Evolutionary conservation across 2,329 filamentous ascomycete species (phyloP).

Genomic region (Westerdykella aurantiaca): DNA sequence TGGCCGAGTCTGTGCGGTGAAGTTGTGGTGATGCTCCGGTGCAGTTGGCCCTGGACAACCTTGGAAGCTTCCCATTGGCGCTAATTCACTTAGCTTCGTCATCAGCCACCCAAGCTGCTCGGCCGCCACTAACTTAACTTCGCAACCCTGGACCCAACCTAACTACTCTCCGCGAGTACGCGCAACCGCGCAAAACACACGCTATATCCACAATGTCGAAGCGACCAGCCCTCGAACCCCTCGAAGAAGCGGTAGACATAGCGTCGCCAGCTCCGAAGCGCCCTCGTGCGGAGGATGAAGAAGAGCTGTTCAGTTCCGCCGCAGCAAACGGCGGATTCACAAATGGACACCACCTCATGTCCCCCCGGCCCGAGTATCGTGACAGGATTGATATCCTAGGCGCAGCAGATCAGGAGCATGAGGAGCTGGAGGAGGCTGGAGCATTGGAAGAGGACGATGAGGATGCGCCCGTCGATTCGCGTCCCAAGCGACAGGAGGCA

Average conservation of each 20-base stretch:
- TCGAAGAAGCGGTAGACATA: constrained; percentile 37
- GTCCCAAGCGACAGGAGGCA: constrained; percentile 63
- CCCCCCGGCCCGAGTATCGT: constrained; percentile 19
- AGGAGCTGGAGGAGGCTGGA: constrained; percentile 34
- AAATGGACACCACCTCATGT: constrained; percentile 30
- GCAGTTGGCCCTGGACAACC: too few relatives aligned
- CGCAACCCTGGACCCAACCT: too few relatives aligned
- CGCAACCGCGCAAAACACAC: neutral
- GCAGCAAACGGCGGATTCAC: constrained; percentile 16
- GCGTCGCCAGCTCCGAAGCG: constrained; percentile 47
- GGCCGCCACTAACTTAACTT: too few relatives aligned
- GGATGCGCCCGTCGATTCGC: constrained; percentile 37
- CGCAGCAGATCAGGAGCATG: constrained; percentile 33
- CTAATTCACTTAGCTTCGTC: too few relatives aligned
- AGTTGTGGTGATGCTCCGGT: too few relatives aligned
- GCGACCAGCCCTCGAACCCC: constrained; percentile 41
- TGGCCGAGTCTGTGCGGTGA: too few relatives aligned
- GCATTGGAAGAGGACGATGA: constrained; percentile 30
- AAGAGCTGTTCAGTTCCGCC: constrained; percentile 29
- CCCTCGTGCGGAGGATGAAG: constrained; percentile 41
- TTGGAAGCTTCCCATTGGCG: too few relatives aligned
- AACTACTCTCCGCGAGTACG: neutral
- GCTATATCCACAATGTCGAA: constrained; percentile 39
- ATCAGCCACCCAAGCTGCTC: too few relatives aligned
- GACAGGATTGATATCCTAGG: constrained; percentile 31